phyloP scores from a whole-genome alignment of 176 grass and related monocot species.

The Chrysopogon serrulatus region DNA sequence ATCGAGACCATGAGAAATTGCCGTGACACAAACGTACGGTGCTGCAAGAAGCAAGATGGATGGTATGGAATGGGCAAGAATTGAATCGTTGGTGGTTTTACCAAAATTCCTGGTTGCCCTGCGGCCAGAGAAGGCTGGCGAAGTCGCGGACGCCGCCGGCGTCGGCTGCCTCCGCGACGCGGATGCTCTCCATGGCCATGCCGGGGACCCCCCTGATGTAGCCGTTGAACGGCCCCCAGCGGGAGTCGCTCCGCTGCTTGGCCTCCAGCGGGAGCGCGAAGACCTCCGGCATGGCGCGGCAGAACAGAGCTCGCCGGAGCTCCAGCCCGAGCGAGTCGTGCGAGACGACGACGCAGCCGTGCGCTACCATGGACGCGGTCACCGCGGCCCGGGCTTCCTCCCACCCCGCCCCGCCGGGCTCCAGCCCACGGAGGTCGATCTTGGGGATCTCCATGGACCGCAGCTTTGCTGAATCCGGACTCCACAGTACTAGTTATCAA shows the following conservation, averaged over 20 bases:
- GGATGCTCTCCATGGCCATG: slow-evolving; percentile 42
- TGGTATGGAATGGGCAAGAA: not conserved
- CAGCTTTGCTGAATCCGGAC: not conserved
- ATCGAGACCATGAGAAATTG: no score
- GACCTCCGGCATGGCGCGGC: slow-evolving; percentile 25
- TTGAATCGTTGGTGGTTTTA: not conserved
- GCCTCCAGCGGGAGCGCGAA: slow-evolving; percentile 44
- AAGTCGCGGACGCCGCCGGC: slow-evolving; percentile 17
- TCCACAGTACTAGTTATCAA: no score
- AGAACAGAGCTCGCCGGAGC: slow-evolving; percentile 37
- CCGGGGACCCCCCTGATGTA: slow-evolving; percentile 34
- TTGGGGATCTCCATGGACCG: slow-evolving; percentile 2
- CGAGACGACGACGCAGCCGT: slow-evolving; percentile 42
- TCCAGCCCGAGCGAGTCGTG: slow-evolving; percentile 33
- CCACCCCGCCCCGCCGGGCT: slow-evolving; percentile 21
- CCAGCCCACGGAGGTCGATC: slow-evolving; percentile 29
- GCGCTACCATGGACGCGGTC: slow-evolving; percentile 37
- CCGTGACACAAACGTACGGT: not conserved
- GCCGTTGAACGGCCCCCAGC: not conserved
- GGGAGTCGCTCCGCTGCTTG: slow-evolving; percentile 29
- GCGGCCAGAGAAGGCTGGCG: slow-evolving; percentile 25
- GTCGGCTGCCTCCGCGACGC: slow-evolving; percentile 29
- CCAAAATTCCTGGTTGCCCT: slow-evolving; percentile 37
- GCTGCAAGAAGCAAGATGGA: not conserved
- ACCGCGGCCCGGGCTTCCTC: slow-evolving; percentile 23